Base-by-base conservation (phyloP, 352 stramenopile species). In the Globisporangium recalcitrans region DNA sequence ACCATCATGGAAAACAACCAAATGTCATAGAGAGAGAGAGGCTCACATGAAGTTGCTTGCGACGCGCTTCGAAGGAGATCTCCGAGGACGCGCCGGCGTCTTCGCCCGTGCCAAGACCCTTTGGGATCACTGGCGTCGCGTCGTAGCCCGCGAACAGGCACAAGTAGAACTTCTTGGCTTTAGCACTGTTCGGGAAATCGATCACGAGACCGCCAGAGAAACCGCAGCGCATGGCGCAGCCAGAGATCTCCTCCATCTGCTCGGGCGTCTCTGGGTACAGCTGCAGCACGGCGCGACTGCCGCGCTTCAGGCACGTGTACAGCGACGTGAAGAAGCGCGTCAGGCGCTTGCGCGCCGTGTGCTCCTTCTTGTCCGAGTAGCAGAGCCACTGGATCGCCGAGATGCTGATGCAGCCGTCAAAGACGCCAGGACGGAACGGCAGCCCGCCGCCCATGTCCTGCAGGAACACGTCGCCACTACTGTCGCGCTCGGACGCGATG, bases 111-210 rank as follows among this genome's bases (percentile, higher is more conserved):
- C 76, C 88, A 44, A 98, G 77, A 22, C 77, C 91, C 69, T 90
- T 80, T 3, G 91, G 95, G 27, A 97, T 73, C 49, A 87, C 83
- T 64, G 86, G 80, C 24, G 77, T 66, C 7, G 67, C 77, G 47
- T 92, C 97, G 47, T 88, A 90, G 55, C 97, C 90, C 54, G 98
- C 97, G 71, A 99, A 99, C 32, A 97, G 88, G 56, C 98, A 96
- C 19, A 99, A 71, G 72, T 99, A 99, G 78, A 99, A 98, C 73
- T 99, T 99, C 82, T 99, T 99, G 34, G 98, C 98, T 70, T 99
- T 99, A 38, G 97, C 85, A 74, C 79, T 98, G 76, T 99, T 99
- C 8, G 98, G 98, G 75, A 98, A 99, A 73, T 99, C 98, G 19
- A 99, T 97, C 8, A 99, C 97, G 31, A 99, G 82, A 67, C 98